Conservation (phyloP, 768 basidiomycete genomes). For the Naganishia vishniacii region DNA sequence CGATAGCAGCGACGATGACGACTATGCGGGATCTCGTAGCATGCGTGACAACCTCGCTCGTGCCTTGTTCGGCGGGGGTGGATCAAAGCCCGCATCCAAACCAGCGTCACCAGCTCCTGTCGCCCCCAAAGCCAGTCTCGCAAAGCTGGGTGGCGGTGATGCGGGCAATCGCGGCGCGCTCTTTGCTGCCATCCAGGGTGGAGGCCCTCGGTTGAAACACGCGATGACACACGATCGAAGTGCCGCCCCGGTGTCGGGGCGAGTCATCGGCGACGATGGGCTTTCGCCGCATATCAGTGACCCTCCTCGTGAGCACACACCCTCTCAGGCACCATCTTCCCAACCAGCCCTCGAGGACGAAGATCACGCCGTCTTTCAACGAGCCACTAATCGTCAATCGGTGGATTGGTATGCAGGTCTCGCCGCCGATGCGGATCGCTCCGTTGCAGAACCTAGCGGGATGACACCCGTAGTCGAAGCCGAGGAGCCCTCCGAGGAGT, state of each 20-base stretch:
- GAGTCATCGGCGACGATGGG: constrained; percentile 67
- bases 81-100: constrained; percentile 46
- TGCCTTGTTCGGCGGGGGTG: constrained; percentile 63
- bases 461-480: constrained; percentile 31
- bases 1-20: constrained; percentile 72
- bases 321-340: constrained; percentile 43
- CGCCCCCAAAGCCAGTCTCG: constrained; percentile 50
- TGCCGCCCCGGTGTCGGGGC: constrained; percentile 63
- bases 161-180: constrained; percentile 56
- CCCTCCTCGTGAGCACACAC: constrained; percentile 41
- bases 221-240: constrained; percentile 80
- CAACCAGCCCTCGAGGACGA: constrained; percentile 31
- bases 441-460: constrained; percentile 24
- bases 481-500: constrained; percentile 15
- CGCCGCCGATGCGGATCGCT: constrained; percentile 59
- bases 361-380: constrained; percentile 22
- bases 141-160: constrained; percentile 49
- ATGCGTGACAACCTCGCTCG: constrained; percentile 68
- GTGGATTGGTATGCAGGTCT: constrained; percentile 88
- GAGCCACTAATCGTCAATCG: constrained; percentile 61
- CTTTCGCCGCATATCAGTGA: constrained; percentile 66
- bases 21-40: constrained; percentile 61
- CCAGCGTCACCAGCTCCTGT: constrained; percentile 44
- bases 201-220: constrained; percentile 59
- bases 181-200: constrained; percentile 73